Percentiles rank a stretch among this genome's conserved stretches.
phyloP scores from a whole-genome alignment of 2,329 filamentous ascomycete species.

The Cladosporium sp. region DNA sequence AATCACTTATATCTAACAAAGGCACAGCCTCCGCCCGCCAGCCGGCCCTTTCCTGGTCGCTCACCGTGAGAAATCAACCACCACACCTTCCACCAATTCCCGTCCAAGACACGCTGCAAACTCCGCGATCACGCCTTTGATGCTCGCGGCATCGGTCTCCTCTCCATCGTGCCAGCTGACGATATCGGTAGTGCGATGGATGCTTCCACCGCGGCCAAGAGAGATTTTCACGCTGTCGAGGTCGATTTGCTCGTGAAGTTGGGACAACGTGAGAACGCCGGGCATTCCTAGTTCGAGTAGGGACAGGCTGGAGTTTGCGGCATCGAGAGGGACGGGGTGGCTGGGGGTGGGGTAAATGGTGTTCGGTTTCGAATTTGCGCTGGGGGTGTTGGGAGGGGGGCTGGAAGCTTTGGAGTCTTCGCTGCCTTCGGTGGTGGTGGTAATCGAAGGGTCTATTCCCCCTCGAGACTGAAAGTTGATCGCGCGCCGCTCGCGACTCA shows the following conservation, averaged over 20 bases:
- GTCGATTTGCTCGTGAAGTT: slow-evolving; percentile 50
- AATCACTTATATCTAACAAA: no score
- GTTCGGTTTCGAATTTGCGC: neutral
- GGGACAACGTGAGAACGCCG: slow-evolving; percentile 55
- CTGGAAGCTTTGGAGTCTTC: neutral
- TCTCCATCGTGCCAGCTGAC: slow-evolving; percentile 55
- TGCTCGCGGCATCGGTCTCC: slow-evolving; percentile 45
- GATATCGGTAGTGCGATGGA: slow-evolving; percentile 43
- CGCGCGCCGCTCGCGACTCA: slow-evolving; percentile 32
- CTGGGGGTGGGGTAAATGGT: slow-evolving; percentile 9
- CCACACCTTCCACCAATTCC: slow-evolving; percentile 53
- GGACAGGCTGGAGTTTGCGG: slow-evolving; percentile 35
- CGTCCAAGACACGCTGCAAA: slow-evolving; percentile 63
- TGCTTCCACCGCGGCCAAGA: slow-evolving; percentile 33
- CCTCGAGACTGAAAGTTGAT: no score
- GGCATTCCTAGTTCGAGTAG: slow-evolving; percentile 64
- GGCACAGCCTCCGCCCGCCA: no score
- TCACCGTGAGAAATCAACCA: slow-evolving; percentile 51
- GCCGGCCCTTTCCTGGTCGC: neutral
- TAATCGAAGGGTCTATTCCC: neutral
- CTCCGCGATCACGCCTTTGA: slow-evolving; percentile 64
- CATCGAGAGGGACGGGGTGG: slow-evolving; percentile 29
- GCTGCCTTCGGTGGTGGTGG: neutral
- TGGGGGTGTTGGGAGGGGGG: no score
- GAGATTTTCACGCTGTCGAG: slow-evolving; percentile 57